Evolutionary conservation across 116 monocot species (phyloP).

Genomic region (Dioscorea cayenensis): DNA sequence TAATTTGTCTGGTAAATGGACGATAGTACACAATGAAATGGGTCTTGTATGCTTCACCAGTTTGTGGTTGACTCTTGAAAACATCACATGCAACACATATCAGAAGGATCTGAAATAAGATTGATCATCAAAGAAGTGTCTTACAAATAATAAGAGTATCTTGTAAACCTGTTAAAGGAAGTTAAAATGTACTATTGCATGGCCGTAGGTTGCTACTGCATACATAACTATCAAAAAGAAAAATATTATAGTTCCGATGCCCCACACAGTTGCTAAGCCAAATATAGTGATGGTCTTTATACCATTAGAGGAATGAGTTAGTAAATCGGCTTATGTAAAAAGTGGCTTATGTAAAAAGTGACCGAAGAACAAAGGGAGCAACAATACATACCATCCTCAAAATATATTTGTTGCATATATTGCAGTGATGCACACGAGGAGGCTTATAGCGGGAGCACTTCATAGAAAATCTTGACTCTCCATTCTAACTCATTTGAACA

Average conservation of each 20-base stretch:
- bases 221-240: conserved; percentile 73
- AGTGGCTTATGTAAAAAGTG: not conserved
- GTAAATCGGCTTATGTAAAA: not conserved
- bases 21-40: no score
- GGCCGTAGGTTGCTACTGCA: conserved; percentile 57
- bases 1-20: no score
- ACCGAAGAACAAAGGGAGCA: not conserved
- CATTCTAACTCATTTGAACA: conserved; percentile 23
- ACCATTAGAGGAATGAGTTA: not conserved
- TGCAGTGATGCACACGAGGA: conserved; percentile 63
- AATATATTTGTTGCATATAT: conserved; percentile 85
- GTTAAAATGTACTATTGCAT: conserved; percentile 47
- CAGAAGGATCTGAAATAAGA: no score
- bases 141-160: no score
- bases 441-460: conserved; percentile 85
- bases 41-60: no score
- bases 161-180: no score
- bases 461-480: conserved; percentile 70
- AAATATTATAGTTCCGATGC: conserved; percentile 83
- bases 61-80: no score
- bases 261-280: conserved; percentile 98
- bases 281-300: conserved; percentile 94
- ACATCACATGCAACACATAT: no score
- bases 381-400: conserved; percentile 71
- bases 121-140: no score